These are phyloP conservation scores for Penicillium sp. DNA, from an alignment of 2,329 filamentous ascomycete species.

Conservation along the genomic window DNA sequence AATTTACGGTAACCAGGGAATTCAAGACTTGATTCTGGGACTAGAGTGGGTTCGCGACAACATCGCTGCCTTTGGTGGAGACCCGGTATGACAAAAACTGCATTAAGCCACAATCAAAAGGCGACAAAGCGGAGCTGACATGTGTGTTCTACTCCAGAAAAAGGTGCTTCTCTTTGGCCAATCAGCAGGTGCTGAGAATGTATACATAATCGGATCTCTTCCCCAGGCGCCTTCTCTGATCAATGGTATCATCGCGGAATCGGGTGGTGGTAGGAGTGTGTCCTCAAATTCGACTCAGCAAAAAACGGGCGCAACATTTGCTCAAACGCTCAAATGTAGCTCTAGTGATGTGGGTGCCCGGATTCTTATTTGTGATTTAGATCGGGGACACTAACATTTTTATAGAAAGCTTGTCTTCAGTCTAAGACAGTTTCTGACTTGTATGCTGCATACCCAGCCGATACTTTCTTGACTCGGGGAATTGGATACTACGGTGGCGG, in stretches of 20 bases:
- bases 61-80: conserved; percentile 33
- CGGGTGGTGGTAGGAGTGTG: conserved; percentile 13
- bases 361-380: too few relatives aligned
- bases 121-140: neutral
- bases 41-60: conserved; percentile 30
- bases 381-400: conserved; percentile 7
- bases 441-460: conserved; percentile 8
- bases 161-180: conserved; percentile 32
- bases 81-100: conserved; percentile 16
- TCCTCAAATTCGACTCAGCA: conserved; percentile 11
- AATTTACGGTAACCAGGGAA: conserved; percentile 24
- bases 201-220: conserved; percentile 15
- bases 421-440: conserved; percentile 16
- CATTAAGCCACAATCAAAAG: neutral
- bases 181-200: conserved; percentile 26
- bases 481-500: neutral
- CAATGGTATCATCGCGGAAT: conserved; percentile 22
- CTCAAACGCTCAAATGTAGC: neutral
- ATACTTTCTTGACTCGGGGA: neutral
- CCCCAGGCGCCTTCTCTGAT: conserved; percentile 19
- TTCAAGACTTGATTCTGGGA: conserved; percentile 21
- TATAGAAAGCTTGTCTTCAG: conserved; percentile 23
- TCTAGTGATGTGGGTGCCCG: neutral
- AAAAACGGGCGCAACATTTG: conserved; percentile 7
- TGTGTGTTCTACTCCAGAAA: neutral